Base-by-base conservation (phyloP, 306 rosid genomes). In the Vachellia pachyceras region DNA sequence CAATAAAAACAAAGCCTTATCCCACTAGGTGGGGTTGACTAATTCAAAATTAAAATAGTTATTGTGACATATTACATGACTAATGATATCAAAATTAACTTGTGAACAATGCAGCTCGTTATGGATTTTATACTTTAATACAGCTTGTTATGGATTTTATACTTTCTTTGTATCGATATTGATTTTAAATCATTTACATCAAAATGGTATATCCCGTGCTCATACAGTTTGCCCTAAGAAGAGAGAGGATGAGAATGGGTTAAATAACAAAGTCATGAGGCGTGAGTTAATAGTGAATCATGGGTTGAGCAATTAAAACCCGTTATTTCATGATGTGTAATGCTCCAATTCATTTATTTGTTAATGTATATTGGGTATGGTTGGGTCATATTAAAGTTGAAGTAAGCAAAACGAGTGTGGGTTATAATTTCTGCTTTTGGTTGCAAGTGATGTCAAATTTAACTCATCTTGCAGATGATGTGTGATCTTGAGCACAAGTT, bases 401-500 rank as follows among this genome's bases (percentile, higher is more conserved):
- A 3, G 37, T 5, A 61, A 13, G 17, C 29, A 61, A 61, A 57
- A 33, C 5, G 40, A n/a, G 7, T 33, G 35, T 61, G 40, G 68
- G 40, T 61, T 61, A 61, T 29, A 61, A 33, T 61, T 29, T 25
- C 40, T 29, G 37, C 68, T 33, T 13, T 35, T 29, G 15, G 40
- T 65, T 40, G 57, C 57, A 17, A 63, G 77, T 55, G 79, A 42
- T 49, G 66, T 88, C 6, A 84, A 37, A 13, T 47, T 33, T 74
- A 42, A 64, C 17, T 73, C 40, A 3, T 47, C 66, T 77, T 87
- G 83, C 88, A 95, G 99, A 3, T 76, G 40, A 68, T 90, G 70
- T 75, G 91, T 36, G 87, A 80, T 80, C 72, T 94, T 67, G 86
- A 84, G 87, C 86, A 79, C 89, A 88, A 86, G 84, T 84, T 95